Evolutionary conservation across 2,329 filamentous ascomycete genomes (phyloP).

Genomic region (Hypoxylon sp.): DNA sequence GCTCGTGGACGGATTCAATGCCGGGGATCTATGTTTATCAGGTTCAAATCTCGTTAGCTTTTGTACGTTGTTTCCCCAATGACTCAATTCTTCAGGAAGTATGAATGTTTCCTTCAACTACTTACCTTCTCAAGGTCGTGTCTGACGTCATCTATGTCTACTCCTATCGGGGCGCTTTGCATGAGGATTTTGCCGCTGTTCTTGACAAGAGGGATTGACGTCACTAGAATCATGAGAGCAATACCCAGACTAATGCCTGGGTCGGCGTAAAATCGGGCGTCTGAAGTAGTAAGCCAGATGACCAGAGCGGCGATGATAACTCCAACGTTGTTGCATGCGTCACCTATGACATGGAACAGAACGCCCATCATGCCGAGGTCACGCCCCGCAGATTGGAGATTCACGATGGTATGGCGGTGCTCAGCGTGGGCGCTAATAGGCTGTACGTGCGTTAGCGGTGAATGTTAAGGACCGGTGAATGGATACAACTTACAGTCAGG

Average conservation of each 20-base stretch:
- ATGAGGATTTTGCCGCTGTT: conserved; percentile 76
- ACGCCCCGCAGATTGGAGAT: conserved; percentile 57
- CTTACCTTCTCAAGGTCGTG: conserved; percentile 76
- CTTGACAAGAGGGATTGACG: conserved; percentile 74
- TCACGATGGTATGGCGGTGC: conserved; percentile 63
- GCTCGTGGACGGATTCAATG: conserved; percentile 76
- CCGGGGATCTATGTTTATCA: conserved; percentile 70
- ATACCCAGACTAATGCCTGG: conserved; percentile 79
- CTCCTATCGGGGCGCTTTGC: conserved; percentile 73
- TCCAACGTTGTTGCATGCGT: conserved; percentile 82
- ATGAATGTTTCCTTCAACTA: background rate
- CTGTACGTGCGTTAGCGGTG: conserved; percentile 39
- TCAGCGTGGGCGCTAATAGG: conserved; percentile 60
- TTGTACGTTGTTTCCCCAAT: background rate
- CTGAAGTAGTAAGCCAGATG: conserved; percentile 75
- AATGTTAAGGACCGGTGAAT: background rate
- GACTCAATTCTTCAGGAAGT: background rate
- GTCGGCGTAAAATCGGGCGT: conserved; percentile 77
- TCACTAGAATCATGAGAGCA: conserved; percentile 78
- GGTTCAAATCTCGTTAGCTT: conserved; percentile 9
- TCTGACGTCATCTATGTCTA: conserved; percentile 74
- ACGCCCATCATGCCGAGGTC: conserved; percentile 82
- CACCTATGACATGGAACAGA: conserved; percentile 78
- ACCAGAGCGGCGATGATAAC: conserved; percentile 79
- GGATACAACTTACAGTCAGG: conserved; percentile 45